Evolutionary conservation across 2,329 filamentous ascomycete genomes (phyloP).

Genomic region (Fusarium beomiforme): DNA sequence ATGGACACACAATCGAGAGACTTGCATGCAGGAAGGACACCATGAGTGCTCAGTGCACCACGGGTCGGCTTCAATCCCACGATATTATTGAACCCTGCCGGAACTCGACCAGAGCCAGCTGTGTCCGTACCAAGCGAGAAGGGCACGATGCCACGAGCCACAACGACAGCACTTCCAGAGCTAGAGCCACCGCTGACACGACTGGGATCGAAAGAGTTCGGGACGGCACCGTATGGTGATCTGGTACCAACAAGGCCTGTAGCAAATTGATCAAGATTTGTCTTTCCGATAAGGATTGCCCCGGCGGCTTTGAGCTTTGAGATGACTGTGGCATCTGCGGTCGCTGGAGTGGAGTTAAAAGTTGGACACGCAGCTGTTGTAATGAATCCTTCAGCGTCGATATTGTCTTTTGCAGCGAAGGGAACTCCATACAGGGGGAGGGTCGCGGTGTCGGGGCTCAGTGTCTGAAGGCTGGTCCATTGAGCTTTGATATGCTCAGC

Average conservation of each 20-base stretch:
- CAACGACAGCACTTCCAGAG: slow-evolving; percentile 65
- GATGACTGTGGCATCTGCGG: slow-evolving; percentile 58
- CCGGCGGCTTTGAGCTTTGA: slow-evolving; percentile 61
- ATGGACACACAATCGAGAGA: slow-evolving; percentile 68
- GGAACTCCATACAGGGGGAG: slow-evolving; percentile 66
- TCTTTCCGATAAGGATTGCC: slow-evolving; percentile 67
- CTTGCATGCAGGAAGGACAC: slow-evolving; percentile 65
- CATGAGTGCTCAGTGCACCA: slow-evolving; percentile 60
- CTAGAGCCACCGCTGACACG: slow-evolving; percentile 63
- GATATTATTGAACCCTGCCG: slow-evolving; percentile 63
- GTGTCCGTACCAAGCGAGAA: slow-evolving; percentile 68
- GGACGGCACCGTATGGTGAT: slow-evolving; percentile 66
- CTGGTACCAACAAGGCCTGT: slow-evolving; percentile 70
- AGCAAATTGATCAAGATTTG: slow-evolving; percentile 70
- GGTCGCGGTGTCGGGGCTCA: background rate
- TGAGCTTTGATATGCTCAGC: slow-evolving; percentile 38
- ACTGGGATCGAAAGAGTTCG: slow-evolving; percentile 58
- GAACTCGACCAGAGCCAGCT: slow-evolving; percentile 64
- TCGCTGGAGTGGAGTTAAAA: slow-evolving; percentile 57
- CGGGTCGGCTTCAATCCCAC: slow-evolving; percentile 63
- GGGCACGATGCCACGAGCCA: slow-evolving; percentile 62
- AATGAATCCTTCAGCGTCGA: slow-evolving; percentile 60
- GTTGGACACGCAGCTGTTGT: slow-evolving; percentile 65
- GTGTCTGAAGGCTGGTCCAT: slow-evolving; percentile 26
- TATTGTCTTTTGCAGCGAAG: slow-evolving; percentile 67